phyloP scores from a whole-genome alignment of 768 basidiomycete genomes.

The Exsudoporus frostii region DNA sequence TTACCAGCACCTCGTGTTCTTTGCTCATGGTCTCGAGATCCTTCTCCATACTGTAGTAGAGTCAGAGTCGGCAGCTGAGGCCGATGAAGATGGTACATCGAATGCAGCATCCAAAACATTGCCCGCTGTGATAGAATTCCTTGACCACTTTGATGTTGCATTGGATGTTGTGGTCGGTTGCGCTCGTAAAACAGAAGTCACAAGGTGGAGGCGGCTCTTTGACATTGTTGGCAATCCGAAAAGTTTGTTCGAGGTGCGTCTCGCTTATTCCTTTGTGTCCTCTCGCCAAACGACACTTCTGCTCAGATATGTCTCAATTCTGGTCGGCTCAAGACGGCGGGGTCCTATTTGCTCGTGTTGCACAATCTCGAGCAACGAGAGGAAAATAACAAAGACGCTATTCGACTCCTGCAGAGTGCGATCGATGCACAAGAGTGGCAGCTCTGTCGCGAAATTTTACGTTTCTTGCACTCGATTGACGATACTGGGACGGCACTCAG shows the following conservation, averaged over 20 bases:
- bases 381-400: slow-evolving; percentile 71
- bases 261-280: neutral
- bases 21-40: slow-evolving; percentile 91
- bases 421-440: slow-evolving; percentile 81
- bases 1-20: slow-evolving; percentile 88
- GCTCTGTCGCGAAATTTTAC: slow-evolving; percentile 85
- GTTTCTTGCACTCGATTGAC: slow-evolving; percentile 92
- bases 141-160: slow-evolving; percentile 90
- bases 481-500: slow-evolving; percentile 73
- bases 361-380: slow-evolving; percentile 92
- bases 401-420: slow-evolving; percentile 75
- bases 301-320: slow-evolving; percentile 68
- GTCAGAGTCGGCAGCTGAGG: slow-evolving; percentile 55
- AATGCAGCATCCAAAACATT: slow-evolving; percentile 42
- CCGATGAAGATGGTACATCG: slow-evolving; percentile 19
- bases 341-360: slow-evolving; percentile 86
- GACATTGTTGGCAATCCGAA: slow-evolving; percentile 89
- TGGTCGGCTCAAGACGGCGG: slow-evolving; percentile 82
- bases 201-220: slow-evolving; percentile 86
- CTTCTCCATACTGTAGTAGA: slow-evolving; percentile 92
- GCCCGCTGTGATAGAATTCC: slow-evolving; percentile 75
- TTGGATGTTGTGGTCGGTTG: slow-evolving; percentile 94
- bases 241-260: slow-evolving; percentile 79
- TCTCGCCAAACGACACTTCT: neutral
- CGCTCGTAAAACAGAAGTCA: slow-evolving; percentile 93